phyloP scores from a whole-genome alignment of 1,139 yeast genomes.

The Suhomyces coccinellae region DNA sequence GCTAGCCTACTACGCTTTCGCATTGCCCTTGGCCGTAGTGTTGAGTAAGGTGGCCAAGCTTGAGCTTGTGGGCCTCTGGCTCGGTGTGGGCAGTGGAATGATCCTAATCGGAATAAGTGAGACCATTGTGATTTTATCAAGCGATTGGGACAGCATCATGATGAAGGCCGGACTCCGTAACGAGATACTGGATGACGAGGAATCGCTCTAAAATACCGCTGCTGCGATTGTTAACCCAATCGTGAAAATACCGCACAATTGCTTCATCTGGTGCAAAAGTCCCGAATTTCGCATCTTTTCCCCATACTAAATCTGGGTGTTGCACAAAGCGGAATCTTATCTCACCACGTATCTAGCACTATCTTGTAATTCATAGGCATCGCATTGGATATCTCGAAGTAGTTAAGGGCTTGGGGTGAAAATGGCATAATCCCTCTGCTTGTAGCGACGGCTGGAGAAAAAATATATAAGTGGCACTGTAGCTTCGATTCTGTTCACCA shows the following conservation, averaged over 20 bases:
- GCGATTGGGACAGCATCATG: conserved; percentile 46
- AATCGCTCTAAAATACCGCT: conserved; percentile 5
- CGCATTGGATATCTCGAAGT: conserved; percentile 2
- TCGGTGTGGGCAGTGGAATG: conserved; percentile 82
- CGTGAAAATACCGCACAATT: background rate
- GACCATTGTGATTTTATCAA: conserved; percentile 35
- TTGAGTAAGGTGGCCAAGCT: conserved; percentile 57
- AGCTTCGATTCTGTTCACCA: background rate
- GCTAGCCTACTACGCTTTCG: conserved; percentile 68
- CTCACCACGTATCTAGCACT: background rate
- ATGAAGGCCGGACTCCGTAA: conserved; percentile 29
- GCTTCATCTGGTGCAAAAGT: background rate
- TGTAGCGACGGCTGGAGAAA: too few relatives aligned
- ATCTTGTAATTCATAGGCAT: background rate
- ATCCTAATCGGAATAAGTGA: conserved; percentile 67
- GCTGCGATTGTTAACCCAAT: background rate
- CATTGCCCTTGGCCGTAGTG: conserved; percentile 68
- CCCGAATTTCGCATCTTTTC: background rate
- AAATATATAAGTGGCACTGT: background rate
- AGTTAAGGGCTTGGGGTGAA: background rate
- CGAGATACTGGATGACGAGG: conserved; percentile 22
- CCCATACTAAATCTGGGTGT: background rate
- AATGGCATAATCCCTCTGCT: too few relatives aligned
- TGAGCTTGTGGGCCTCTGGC: conserved; percentile 76
- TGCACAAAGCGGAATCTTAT: conserved; percentile 3